Evolutionary conservation across 2,329 filamentous ascomycete genomes (phyloP).

Genomic region (Venturia effusa): DNA sequence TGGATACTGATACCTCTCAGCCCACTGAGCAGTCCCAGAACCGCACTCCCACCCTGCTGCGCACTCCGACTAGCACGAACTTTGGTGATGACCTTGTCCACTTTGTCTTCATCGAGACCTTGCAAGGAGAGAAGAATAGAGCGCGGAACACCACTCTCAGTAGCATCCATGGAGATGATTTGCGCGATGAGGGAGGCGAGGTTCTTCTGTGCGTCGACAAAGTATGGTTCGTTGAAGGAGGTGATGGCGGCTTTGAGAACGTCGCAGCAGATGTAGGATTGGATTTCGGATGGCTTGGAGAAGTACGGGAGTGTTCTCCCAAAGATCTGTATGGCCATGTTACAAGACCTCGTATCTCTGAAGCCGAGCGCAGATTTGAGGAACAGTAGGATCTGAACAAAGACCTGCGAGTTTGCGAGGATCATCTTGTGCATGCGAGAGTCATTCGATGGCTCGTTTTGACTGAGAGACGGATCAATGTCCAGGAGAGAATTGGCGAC

Average conservation of each 20-base stretch:
- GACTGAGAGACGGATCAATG: slow-evolving; percentile 12
- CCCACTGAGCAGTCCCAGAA: slow-evolving; percentile 76
- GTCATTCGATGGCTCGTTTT: slow-evolving; percentile 28
- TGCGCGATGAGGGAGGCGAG: slow-evolving; percentile 77
- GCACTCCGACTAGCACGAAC: slow-evolving; percentile 38
- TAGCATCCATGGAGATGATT: slow-evolving; percentile 62
- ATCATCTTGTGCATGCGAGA: slow-evolving; percentile 68
- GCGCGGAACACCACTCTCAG: slow-evolving; percentile 39
- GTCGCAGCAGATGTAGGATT: slow-evolving; percentile 72
- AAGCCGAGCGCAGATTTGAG: slow-evolving; percentile 84
- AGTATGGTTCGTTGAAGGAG: slow-evolving; percentile 89
- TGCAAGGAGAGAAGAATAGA: slow-evolving; percentile 71
- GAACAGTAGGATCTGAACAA: slow-evolving; percentile 84
- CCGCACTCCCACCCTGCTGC: slow-evolving; percentile 55
- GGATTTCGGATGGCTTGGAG: slow-evolving; percentile 27
- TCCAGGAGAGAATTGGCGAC: slow-evolving; percentile 76
- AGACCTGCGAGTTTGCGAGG: slow-evolving; percentile 62
- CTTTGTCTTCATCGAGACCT: slow-evolving; percentile 55
- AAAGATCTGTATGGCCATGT: slow-evolving; percentile 76
- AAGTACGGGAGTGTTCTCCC: slow-evolving; percentile 25
- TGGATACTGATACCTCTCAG: slow-evolving; percentile 86
- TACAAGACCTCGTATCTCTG: slow-evolving; percentile 80
- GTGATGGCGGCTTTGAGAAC: slow-evolving; percentile 84
- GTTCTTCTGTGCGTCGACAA: slow-evolving; percentile 91
- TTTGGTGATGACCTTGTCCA: slow-evolving; percentile 42